A percentile compares a stretch with the other conserved stretches of the same genome.
These are phyloP conservation scores for Mrakia blollopis DNA, from an alignment of 768 basidiomycete species.

Conservation along the genomic window DNA sequence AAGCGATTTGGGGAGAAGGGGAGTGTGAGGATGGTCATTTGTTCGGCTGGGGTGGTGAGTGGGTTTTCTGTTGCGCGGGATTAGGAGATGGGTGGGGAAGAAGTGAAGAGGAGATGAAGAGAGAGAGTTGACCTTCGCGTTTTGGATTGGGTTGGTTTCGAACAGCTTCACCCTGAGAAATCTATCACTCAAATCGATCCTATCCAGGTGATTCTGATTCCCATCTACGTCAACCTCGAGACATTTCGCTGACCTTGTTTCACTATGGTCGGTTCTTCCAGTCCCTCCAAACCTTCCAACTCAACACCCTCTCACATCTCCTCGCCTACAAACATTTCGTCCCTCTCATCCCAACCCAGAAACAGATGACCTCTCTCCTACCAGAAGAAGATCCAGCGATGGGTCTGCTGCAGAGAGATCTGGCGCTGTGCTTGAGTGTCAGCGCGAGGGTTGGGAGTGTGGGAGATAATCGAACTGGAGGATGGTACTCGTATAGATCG, in stretches of 20 bases:
- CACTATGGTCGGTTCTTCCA: not conserved
- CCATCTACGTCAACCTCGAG: conserved; percentile 19
- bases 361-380: conserved; percentile 20
- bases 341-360: conserved; percentile 44
- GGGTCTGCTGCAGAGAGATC: conserved; percentile 38
- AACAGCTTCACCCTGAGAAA: conserved; percentile 48
- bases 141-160: not conserved
- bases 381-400: conserved; percentile 41
- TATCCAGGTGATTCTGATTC: not conserved
- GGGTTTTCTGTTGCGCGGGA: not conserved
- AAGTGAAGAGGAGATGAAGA: not conserved
- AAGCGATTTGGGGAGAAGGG: conserved; percentile 41
- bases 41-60: conserved; percentile 47
- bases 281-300: conserved; percentile 24
- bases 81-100: too few species aligned
- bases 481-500: conserved; percentile 44
- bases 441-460: conserved; percentile 48
- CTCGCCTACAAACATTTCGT: conserved; percentile 49
- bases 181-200: conserved; percentile 42
- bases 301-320: conserved; percentile 49
- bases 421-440: conserved; percentile 43
- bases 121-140: not conserved
- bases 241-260: conserved; percentile 36
- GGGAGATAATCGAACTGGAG: conserved; percentile 46
- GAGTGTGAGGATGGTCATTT: conserved; percentile 44